These are phyloP conservation scores for Paragyromitra xinjiangensis DNA, from an alignment of 495 filamentous ascomycete genomes.

Conservation along the genomic window DNA sequence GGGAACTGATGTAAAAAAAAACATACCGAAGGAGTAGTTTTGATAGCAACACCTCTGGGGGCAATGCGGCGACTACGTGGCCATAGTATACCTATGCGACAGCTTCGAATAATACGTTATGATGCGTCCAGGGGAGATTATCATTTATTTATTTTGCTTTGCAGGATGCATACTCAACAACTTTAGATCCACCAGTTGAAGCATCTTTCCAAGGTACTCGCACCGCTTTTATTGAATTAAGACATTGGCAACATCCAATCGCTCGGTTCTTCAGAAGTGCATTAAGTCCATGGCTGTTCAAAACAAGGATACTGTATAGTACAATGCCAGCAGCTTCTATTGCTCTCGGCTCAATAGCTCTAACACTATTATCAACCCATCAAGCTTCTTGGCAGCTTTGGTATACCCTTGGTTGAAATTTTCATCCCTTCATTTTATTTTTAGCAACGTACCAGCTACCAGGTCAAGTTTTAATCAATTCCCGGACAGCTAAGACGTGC, in stretches of 20 bases:
- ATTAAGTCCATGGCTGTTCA: background rate
- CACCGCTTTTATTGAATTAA: background rate
- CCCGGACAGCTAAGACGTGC: background rate
- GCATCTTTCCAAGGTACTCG: background rate
- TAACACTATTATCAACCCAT: background rate
- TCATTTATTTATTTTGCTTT: background rate
- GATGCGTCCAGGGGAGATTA: background rate
- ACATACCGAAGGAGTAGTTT: background rate
- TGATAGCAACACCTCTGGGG: constrained; percentile 5
- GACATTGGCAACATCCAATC: background rate
- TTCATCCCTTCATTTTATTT: background rate
- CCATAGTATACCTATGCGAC: background rate
- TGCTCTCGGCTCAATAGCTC: background rate
- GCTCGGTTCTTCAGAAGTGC: background rate
- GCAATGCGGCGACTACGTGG: constrained; percentile 18
- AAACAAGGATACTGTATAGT: background rate
- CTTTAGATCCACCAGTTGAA: background rate
- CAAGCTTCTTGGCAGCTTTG: background rate
- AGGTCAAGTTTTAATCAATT: background rate
- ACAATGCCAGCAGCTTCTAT: background rate
- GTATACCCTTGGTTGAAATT: background rate
- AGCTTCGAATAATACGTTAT: constrained; percentile 24
- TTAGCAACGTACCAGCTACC: background rate
- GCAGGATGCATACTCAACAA: background rate
- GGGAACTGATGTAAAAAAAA: constrained; percentile 11